These are phyloP conservation scores for Pyrenophora tritici-repentis DNA, from an alignment of 2,329 filamentous ascomycete genomes.

Conservation along the genomic window DNA sequence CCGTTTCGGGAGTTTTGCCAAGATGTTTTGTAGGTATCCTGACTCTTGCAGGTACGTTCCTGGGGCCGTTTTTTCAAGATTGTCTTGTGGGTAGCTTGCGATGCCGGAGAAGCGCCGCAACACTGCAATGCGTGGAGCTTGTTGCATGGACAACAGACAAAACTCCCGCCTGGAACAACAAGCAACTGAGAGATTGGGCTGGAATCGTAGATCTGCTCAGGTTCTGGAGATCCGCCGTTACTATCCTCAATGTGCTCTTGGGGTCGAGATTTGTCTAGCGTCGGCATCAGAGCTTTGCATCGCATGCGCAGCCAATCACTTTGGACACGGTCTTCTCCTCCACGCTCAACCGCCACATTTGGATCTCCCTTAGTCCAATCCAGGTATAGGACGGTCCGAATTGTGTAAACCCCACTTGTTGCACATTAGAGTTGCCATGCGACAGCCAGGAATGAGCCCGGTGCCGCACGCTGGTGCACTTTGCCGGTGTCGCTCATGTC, in stretches of 20 bases:
- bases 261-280: constrained; percentile 14
- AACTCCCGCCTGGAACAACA: not conserved
- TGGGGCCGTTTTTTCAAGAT: too few relatives aligned
- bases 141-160: not conserved
- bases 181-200: not conserved
- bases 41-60: not conserved
- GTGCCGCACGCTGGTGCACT: not conserved
- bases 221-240: not conserved
- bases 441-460: not conserved
- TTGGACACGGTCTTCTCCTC: not conserved
- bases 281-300: constrained; percentile 5
- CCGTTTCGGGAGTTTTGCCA: not conserved
- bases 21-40: not conserved
- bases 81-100: too few relatives aligned
- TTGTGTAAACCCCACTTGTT: not conserved
- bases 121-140: not conserved
- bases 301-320: constrained; percentile 4
- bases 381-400: constrained; percentile 4
- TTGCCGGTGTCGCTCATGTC: not conserved
- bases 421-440: constrained; percentile 3
- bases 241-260: not conserved
- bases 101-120: not conserved
- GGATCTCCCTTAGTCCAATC: constrained; percentile 8
- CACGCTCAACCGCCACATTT: constrained; percentile 2
- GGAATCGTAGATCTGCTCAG: not conserved